phyloP scores from a whole-genome alignment of 805 yeast species.

The Schizosaccharomyces osmophilus region DNA sequence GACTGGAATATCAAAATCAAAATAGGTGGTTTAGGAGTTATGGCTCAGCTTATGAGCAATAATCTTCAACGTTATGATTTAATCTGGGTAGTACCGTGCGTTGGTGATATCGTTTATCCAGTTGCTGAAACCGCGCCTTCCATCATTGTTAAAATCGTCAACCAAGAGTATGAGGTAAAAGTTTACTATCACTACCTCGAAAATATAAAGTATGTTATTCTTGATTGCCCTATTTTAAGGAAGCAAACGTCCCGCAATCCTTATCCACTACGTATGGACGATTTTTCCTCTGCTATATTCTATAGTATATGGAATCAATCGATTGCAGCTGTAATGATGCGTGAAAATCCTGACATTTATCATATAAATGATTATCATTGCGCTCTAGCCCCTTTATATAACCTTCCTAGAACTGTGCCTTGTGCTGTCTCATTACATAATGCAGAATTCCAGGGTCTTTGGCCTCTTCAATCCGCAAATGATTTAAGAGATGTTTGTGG shows the following conservation, averaged over 20 bases:
- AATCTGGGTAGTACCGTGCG: conserved; percentile 3
- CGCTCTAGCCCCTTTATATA: conserved; percentile 1
- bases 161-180: not conserved
- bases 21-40: conserved; percentile 3
- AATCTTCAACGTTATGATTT: not conserved
- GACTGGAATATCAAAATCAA: conserved; percentile 3
- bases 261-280: conserved; percentile 3
- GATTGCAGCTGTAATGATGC: not conserved
- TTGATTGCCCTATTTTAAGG: conserved; percentile 1
- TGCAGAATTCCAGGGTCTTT: conserved; percentile 2
- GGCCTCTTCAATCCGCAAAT: not conserved
- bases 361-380: conserved; percentile 3
- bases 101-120: conserved; percentile 1
- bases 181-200: not conserved
- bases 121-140: not conserved
- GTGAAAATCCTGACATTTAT: not conserved
- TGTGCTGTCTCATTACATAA: not conserved
- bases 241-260: not conserved
- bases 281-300: conserved; percentile 1
- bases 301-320: conserved; percentile 3
- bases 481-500: conserved; percentile 1
- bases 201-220: conserved; percentile 1
- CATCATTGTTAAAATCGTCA: not conserved
- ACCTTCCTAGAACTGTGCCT: not conserved
- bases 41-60: conserved; percentile 3